phyloP scores from a whole-genome alignment of 2,329 filamentous ascomycete genomes.

The Trichoderma afroharzianum region DNA sequence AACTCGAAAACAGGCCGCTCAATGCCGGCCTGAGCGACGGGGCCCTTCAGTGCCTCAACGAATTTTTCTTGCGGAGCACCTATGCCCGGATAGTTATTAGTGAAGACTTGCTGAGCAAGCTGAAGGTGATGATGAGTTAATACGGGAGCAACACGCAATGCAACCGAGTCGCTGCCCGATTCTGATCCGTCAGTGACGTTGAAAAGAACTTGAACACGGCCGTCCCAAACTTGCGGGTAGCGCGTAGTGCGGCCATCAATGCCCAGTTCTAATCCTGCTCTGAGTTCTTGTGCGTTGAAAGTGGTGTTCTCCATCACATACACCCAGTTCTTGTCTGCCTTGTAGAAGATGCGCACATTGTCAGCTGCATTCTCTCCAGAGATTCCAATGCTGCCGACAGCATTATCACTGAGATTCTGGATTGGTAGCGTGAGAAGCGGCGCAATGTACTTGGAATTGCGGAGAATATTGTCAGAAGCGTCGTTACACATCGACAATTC shows the following conservation, averaged over 20 bases:
- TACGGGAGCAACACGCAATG: neutral
- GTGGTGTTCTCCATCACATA: neutral
- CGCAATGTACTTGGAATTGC: neutral
- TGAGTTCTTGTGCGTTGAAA: neutral
- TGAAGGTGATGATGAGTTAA: neutral
- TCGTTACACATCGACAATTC: neutral
- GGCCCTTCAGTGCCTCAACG: neutral
- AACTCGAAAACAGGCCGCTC: neutral
- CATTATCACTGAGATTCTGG: neutral
- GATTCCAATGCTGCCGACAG: neutral
- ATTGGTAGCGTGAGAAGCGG: neutral
- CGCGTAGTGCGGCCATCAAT: neutral
- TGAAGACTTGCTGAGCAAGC: neutral
- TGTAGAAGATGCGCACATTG: neutral
- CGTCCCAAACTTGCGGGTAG: neutral
- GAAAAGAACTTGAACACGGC: neutral
- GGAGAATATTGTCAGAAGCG: neutral
- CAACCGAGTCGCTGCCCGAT: neutral
- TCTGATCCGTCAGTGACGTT: neutral
- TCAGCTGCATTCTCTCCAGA: neutral
- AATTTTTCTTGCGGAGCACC: neutral
- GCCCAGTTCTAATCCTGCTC: neutral
- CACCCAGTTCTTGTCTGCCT: neutral
- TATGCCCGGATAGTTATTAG: neutral
- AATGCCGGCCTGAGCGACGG: neutral